phyloP scores from a whole-genome alignment of 2,329 filamentous ascomycete genomes.

The Alternaria solani region DNA sequence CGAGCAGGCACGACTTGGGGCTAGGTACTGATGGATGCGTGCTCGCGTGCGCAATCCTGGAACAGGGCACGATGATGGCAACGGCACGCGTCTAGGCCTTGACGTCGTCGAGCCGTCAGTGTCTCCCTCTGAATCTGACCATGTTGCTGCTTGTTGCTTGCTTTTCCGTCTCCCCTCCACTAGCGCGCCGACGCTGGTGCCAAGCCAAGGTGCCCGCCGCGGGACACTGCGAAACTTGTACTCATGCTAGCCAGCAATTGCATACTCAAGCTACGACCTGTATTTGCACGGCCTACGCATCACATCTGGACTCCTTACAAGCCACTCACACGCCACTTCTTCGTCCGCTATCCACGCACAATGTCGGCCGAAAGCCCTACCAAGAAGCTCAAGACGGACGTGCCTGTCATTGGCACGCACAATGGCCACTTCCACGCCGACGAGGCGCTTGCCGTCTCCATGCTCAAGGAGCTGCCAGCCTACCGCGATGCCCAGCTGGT shows the following conservation, averaged over 20 bases:
- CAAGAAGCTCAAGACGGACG: slow-evolving; percentile 83
- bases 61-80: slow-evolving; percentile 16
- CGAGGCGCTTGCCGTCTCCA: slow-evolving; percentile 94
- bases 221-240: slow-evolving; percentile 20
- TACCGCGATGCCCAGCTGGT: slow-evolving; percentile 79
- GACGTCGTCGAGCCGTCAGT: slow-evolving; percentile 9
- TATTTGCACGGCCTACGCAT: slow-evolving; percentile 5
- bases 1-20: slow-evolving; percentile 37
- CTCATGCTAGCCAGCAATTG: slow-evolving; percentile 14
- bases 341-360: slow-evolving; percentile 11
- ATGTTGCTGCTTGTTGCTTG: neutral
- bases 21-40: slow-evolving; percentile 40
- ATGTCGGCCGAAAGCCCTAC: slow-evolving; percentile 56
- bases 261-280: slow-evolving; percentile 26
- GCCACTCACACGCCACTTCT: neutral
- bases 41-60: slow-evolving; percentile 47
- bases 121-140: neutral
- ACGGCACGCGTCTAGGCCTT: slow-evolving; percentile 6
- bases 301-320: neutral
- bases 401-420: slow-evolving; percentile 84
- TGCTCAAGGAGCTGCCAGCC: slow-evolving; percentile 86
- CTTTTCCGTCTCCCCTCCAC: slow-evolving; percentile 9
- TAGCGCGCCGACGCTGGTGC: slow-evolving; percentile 17
- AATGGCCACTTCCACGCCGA: slow-evolving; percentile 99
- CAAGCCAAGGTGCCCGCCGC: slow-evolving; percentile 23